phyloP scores from a whole-genome alignment of 1,284 basidiomycete species.

The Gymnopus androsaceus region DNA sequence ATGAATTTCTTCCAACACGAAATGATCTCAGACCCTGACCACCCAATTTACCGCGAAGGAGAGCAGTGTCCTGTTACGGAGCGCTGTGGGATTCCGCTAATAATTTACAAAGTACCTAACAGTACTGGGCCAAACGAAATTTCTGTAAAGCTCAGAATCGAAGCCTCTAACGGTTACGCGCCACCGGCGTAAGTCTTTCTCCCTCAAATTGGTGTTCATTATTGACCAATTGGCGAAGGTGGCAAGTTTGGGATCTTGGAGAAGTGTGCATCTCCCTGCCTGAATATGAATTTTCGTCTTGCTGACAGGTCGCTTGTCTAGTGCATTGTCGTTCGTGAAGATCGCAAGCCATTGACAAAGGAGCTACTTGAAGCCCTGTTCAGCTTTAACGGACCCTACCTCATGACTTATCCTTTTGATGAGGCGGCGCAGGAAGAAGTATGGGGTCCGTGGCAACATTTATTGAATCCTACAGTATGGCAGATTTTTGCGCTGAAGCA shows the following conservation, averaged over 20 bases:
- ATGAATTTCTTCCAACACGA: neutral
- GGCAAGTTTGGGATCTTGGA: neutral
- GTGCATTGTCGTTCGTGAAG: neutral
- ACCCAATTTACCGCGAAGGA: neutral
- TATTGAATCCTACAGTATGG: neutral
- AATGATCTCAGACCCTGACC: neutral
- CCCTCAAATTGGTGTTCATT: no score
- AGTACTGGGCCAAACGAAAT: neutral
- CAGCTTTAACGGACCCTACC: neutral
- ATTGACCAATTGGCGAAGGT: neutral
- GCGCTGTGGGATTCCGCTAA: neutral
- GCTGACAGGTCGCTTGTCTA: neutral
- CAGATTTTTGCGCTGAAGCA: neutral
- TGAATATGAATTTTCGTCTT: neutral
- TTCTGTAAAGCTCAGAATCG: neutral
- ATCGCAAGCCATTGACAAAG: neutral
- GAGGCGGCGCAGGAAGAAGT: neutral
- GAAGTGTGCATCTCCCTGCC: neutral
- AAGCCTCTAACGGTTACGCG: neutral
- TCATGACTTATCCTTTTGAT: neutral
- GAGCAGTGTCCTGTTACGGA: neutral
- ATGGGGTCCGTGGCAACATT: neutral
- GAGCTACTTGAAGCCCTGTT: neutral
- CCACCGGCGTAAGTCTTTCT: neutral
- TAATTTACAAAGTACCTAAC: no score